Conservation (phyloP, 2,329 filamentous ascomycete genomes). For the Diaporthe helianthi region DNA sequence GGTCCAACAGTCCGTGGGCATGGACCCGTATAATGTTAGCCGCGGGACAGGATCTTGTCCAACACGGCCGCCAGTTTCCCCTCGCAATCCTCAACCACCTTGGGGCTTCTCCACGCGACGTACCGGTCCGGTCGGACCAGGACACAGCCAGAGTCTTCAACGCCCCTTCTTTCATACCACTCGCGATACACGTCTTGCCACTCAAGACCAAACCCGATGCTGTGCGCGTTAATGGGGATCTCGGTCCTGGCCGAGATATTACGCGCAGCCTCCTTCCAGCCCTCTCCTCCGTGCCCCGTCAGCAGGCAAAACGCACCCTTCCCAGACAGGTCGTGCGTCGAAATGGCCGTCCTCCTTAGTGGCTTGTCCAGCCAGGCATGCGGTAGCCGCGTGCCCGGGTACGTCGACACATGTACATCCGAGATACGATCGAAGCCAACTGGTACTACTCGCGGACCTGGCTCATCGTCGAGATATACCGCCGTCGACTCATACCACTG, state of each 20-base stretch:
- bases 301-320: constrained; percentile 52
- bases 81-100: constrained; percentile 24
- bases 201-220: constrained; percentile 58
- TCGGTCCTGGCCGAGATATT: constrained; percentile 44
- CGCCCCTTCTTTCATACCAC: constrained; percentile 54
- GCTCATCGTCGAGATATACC: constrained; percentile 43
- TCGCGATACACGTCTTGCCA: constrained; percentile 61
- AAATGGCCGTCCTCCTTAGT: constrained; percentile 45
- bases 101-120: constrained; percentile 52
- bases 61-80: constrained; percentile 33
- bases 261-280: constrained; percentile 54
- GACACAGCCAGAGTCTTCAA: constrained; percentile 59
- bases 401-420: constrained; percentile 52
- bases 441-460: constrained; percentile 30
- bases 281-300: constrained; percentile 56
- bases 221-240: constrained; percentile 50
- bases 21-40: neutral
- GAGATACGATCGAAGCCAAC: constrained; percentile 46
- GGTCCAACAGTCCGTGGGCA: neutral
- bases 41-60: constrained; percentile 28
- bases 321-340: constrained; percentile 60
- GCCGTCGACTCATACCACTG: constrained; percentile 56
- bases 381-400: constrained; percentile 59
- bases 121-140: constrained; percentile 60
- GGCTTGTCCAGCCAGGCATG: constrained; percentile 60